Evolutionary conservation across 352 stramenopile species (phyloP).

Genomic region (Aphanomyces stellatus): DNA sequence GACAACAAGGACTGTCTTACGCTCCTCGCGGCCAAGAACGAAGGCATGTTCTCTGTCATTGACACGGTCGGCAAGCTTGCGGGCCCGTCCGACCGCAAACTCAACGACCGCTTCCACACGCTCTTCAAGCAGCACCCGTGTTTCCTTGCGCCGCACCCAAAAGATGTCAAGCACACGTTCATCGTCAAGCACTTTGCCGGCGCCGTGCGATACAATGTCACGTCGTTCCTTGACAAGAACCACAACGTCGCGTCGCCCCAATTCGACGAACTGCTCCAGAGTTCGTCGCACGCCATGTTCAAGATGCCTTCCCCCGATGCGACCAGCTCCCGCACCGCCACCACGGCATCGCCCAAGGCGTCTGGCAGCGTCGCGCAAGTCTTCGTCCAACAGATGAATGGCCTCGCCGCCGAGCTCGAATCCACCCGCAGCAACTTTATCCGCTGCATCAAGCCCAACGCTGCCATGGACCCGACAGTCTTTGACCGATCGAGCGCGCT

Average conservation of each 20-base stretch:
- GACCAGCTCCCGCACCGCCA: slow-evolving; percentile 43
- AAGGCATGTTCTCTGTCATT: slow-evolving; percentile 25
- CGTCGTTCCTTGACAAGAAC: slow-evolving; percentile 31
- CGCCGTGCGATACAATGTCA: slow-evolving; percentile 28
- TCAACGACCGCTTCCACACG: slow-evolving; percentile 25
- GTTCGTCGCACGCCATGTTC: slow-evolving; percentile 6
- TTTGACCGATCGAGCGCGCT: slow-evolving; percentile 22
- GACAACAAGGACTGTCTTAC: slow-evolving; percentile 43
- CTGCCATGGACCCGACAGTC: slow-evolving; percentile 16
- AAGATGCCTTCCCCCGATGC: slow-evolving; percentile 75
- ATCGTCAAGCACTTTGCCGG: slow-evolving; percentile 27
- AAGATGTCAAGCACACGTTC: slow-evolving; percentile 45
- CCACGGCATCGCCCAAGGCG: slow-evolving; percentile 22
- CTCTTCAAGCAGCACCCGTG: slow-evolving; percentile 23
- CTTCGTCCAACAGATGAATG: slow-evolving; percentile 31
- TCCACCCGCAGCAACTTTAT: slow-evolving; percentile 34
- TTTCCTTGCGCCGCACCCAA: slow-evolving; percentile 77
- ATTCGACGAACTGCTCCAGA: slow-evolving; percentile 22
- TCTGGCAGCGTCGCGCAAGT: slow-evolving; percentile 22
- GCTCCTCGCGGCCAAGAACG: not conserved
- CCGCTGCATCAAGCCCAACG: slow-evolving; percentile 29
- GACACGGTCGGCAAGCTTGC: slow-evolving; percentile 56
- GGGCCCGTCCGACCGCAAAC: slow-evolving; percentile 14
- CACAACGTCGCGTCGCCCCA: slow-evolving; percentile 23
- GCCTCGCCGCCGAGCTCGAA: slow-evolving; percentile 30